Base-by-base conservation (phyloP, 768 basidiomycete genomes). In the Cyclocybe cylindracea region DNA sequence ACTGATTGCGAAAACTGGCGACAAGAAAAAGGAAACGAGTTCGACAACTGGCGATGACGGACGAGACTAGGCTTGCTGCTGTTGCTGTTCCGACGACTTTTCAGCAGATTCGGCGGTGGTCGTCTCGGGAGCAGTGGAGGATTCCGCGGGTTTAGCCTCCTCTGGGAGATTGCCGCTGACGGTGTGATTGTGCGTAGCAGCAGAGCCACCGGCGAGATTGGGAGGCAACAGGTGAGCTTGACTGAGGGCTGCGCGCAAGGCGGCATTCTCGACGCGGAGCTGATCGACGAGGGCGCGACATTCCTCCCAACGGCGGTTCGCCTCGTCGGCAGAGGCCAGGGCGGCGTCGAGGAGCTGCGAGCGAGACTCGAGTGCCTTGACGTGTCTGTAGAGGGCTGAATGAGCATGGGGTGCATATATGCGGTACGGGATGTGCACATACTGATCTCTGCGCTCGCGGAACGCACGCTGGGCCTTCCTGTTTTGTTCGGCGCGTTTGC, bases 401-500 rank as follows among this genome's bases (percentile, higher is more conserved):
- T 33, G 24, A 24, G 24, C 24, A 5, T 11, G 18, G 36, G 39
- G 46, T 16, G 35, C 42, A 19, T 39, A 54, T 48, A 66, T 58
- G 43, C 32, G 48, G 36, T 50, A 35, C 49, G 45, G 50, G 37
- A 53, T 33, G 52, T 18, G 16, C 32, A 80, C 88, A 70, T 49
- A 93, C 91, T 89, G 86, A 72, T 97, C 94, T 61, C 94, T 76
- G 31, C 94, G 83, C 66, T 94, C 90, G 54, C 94, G 75, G 69
- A 95, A 97, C 1, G 92, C 93, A 38, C 93, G 80, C 71, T 97
- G 94, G 0, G 94, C 94, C 68, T 94, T 94, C 60, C 94, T 80
- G 68, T 97, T 97, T 74, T 97, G 94, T 62, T 95, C 94, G 39
- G 94, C 94, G 8, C 94, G 83, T 65, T 94, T 94, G 65, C 85